These are phyloP conservation scores for Mortierella sp. DNA, from an alignment of 371 early-diverging fungal genomes.

Conservation along the genomic window DNA sequence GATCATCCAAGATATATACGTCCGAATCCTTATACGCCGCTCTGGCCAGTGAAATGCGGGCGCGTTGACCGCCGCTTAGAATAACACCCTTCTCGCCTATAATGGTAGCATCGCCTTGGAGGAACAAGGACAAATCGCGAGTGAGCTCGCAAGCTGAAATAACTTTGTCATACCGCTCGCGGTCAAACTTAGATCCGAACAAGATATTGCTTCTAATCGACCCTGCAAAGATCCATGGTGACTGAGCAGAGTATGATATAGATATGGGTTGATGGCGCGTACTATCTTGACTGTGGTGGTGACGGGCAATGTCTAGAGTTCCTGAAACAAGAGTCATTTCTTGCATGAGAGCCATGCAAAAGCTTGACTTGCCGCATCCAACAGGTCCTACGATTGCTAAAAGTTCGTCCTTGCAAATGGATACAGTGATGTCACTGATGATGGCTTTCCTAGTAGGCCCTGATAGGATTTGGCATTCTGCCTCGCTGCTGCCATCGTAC, in stretches of 20 bases:
- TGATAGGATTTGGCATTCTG: neutral
- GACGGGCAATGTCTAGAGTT: conserved; percentile 8
- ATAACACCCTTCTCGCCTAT: conserved; percentile 92
- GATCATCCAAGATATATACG: conserved; percentile 76
- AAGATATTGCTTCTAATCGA: conserved; percentile 84
- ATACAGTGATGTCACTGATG: neutral
- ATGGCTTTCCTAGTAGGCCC: neutral
- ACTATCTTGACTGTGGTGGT: conserved; percentile 64
- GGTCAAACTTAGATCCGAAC: conserved; percentile 77
- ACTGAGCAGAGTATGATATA: conserved; percentile 71
- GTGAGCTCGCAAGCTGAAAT: conserved; percentile 70
- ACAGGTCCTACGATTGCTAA: conserved; percentile 56
- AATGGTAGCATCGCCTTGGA: conserved; percentile 84
- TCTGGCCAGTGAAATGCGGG: conserved; percentile 64
- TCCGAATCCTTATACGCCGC: conserved; percentile 62
- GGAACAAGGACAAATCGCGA: conserved; percentile 58
- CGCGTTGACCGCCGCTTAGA: conserved; percentile 89
- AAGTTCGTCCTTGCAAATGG: conserved; percentile 23
- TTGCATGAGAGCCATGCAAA: conserved; percentile 17
- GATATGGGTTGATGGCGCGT: conserved; percentile 2
- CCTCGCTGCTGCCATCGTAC: neutral
- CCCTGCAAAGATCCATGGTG: conserved; percentile 81
- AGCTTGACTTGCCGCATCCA: conserved; percentile 57
- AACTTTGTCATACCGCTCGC: conserved; percentile 69
- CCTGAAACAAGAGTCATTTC: conserved; percentile 14